Evolutionary conservation across 257 asterid species (phyloP).

Genomic region (Fraxinus anomala): DNA sequence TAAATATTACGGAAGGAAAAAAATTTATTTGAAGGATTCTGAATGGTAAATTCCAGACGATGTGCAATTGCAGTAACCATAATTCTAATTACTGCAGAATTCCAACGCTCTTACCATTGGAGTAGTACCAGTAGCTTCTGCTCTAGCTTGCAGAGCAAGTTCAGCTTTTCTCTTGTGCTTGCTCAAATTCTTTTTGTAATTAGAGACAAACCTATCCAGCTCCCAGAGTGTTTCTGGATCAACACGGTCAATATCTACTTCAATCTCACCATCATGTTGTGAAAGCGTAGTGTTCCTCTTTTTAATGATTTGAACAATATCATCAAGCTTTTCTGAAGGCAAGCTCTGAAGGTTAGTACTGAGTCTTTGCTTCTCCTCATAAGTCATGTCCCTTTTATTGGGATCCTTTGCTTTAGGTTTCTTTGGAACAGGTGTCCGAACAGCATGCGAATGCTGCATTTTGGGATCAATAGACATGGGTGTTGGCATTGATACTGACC

Average conservation of each 20-base stretch:
- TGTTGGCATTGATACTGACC: constrained; percentile 44
- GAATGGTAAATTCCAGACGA: neutral
- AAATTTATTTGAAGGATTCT: neutral
- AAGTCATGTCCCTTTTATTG: constrained; percentile 90
- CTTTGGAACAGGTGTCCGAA: constrained; percentile 73
- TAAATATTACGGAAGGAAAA: neutral
- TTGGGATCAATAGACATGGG: constrained; percentile 49
- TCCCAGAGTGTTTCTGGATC: constrained; percentile 98
- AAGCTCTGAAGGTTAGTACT: constrained; percentile 82
- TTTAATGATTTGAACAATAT: constrained; percentile 86
- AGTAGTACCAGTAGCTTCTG: constrained; percentile 46
- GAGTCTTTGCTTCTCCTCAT: constrained; percentile 92
- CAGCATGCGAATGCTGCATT: constrained; percentile 46
- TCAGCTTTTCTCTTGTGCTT: constrained; percentile 90
- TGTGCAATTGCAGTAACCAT: neutral
- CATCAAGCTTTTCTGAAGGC: constrained; percentile 89
- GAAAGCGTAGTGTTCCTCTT: constrained; percentile 71
- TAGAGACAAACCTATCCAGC: constrained; percentile 93
- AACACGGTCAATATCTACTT: constrained; percentile 90
- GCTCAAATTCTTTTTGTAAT: constrained; percentile 88
- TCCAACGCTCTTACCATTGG: constrained; percentile 44
- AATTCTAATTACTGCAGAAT: neutral
- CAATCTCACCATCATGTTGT: constrained; percentile 89
- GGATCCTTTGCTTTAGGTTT: constrained; percentile 96
- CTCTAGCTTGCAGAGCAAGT: constrained; percentile 67